These are phyloP conservation scores for Ramaria rubella DNA, from an alignment of 768 basidiomycete species.

Conservation along the genomic window DNA sequence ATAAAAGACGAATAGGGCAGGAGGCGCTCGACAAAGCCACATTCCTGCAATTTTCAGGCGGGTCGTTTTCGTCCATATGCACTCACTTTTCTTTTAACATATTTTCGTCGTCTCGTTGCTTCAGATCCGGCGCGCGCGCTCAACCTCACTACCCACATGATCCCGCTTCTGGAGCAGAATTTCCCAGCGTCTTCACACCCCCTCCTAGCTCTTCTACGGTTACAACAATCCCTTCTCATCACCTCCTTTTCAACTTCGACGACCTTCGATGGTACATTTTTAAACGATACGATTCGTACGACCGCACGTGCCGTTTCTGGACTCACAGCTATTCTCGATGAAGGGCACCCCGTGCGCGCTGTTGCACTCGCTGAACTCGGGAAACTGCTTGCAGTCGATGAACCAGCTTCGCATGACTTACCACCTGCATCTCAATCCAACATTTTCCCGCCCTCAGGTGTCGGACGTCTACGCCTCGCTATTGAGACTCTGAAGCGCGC, in stretches of 20 bases:
- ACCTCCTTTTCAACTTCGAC: conserved; percentile 37
- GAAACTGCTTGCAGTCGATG: conserved; percentile 75
- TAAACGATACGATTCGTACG: conserved; percentile 53
- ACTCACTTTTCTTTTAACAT: not conserved
- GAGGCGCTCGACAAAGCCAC: conserved; percentile 72
- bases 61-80: conserved; percentile 11
- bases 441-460: conserved; percentile 62
- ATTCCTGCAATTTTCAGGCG: conserved; percentile 53
- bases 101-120: not conserved
- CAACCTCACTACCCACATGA: conserved; percentile 56
- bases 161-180: conserved; percentile 53
- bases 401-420: conserved; percentile 35
- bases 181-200: conserved; percentile 69
- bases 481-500: conserved; percentile 59
- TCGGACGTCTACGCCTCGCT: conserved; percentile 54
- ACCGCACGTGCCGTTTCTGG: conserved; percentile 51
- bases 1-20: conserved; percentile 46
- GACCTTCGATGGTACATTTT: not conserved
- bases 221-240: conserved; percentile 64
- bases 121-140: conserved; percentile 55
- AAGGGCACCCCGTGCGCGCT: conserved; percentile 73
- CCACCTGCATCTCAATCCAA: conserved; percentile 6
- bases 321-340: conserved; percentile 42
- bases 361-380: conserved; percentile 74
- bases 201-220: conserved; percentile 64